A percentile compares a stretch with the other conserved stretches of the same genome.
phyloP scores from a whole-genome alignment of 352 stramenopile genomes.

The Phytophthora ohioensis region DNA sequence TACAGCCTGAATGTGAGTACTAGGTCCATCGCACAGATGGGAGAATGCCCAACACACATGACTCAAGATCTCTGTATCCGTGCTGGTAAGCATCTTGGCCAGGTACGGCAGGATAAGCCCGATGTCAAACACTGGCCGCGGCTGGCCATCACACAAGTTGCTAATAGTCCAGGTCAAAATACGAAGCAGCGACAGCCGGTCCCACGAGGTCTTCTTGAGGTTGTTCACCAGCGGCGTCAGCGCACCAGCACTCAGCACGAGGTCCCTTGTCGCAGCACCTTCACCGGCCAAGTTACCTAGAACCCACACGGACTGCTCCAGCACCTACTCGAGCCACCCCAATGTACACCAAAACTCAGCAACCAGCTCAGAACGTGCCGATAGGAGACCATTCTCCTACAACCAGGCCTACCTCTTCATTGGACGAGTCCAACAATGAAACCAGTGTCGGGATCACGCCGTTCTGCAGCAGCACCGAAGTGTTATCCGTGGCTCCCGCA shows the following conservation, averaged over 20 bases:
- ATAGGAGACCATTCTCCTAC: slow-evolving; percentile 28
- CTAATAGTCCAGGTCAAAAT: slow-evolving; percentile 94
- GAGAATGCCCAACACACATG: slow-evolving; percentile 97
- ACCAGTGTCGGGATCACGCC: slow-evolving; percentile 93
- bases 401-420: slow-evolving; percentile 83
- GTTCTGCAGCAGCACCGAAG: slow-evolving; percentile 92
- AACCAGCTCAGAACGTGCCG: slow-evolving; percentile 33
- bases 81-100: slow-evolving; percentile 93
- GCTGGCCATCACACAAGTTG: slow-evolving; percentile 93
- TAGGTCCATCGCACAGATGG: slow-evolving; percentile 97
- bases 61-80: slow-evolving; percentile 95
- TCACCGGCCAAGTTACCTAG: slow-evolving; percentile 93
- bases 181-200: slow-evolving; percentile 86
- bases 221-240: slow-evolving; percentile 89
- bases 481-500: slow-evolving; percentile 91
- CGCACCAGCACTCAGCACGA: slow-evolving; percentile 88
- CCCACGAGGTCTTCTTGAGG: slow-evolving; percentile 88
- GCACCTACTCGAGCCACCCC: slow-evolving; percentile 63
- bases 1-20: slow-evolving; percentile 96
- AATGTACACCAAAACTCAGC: slow-evolving; percentile 42
- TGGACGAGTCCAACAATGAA: slow-evolving; percentile 89
- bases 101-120: slow-evolving; percentile 89
- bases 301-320: slow-evolving; percentile 95
- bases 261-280: slow-evolving; percentile 87
- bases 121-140: slow-evolving; percentile 90